Evolutionary conservation across 768 basidiomycete species (phyloP).

Genomic region (Rhodotorula kratochvilovae): DNA sequence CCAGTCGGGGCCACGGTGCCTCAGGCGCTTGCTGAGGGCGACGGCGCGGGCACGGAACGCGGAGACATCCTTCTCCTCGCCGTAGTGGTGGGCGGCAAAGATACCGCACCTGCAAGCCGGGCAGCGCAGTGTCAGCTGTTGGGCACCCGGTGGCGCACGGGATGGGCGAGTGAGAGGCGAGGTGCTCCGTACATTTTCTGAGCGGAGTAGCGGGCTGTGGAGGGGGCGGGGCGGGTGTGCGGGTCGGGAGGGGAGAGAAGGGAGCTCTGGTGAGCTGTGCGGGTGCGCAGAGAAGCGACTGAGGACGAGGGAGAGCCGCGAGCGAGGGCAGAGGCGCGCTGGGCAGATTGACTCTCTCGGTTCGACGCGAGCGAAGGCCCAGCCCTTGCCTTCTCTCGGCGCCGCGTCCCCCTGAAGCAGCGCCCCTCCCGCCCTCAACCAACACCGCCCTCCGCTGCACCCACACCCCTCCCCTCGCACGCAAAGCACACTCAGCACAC

Average conservation of each 20-base stretch:
- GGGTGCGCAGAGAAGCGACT: not conserved
- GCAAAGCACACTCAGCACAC: not conserved
- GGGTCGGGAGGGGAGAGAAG: not conserved
- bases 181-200: slow-evolving; percentile 1
- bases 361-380: not conserved
- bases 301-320: not conserved
- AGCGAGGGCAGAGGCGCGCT: not conserved
- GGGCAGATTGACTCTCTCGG: not conserved
- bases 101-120: slow-evolving; percentile 39
- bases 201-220: not conserved
- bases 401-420: not conserved
- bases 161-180: too few relatives aligned
- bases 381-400: too few relatives aligned
- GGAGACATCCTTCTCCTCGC: slow-evolving; percentile 25
- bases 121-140: not conserved
- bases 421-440: too few relatives aligned
- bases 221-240: not conserved
- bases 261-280: not conserved
- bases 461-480: not conserved
- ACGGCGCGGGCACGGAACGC: slow-evolving; percentile 38
- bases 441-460: too few relatives aligned
- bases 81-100: slow-evolving; percentile 40
- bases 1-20: slow-evolving; percentile 98
- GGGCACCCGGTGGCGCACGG: not conserved
- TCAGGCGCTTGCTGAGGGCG: slow-evolving; percentile 71